Evolutionary conservation across 108 stramenopile species (phyloP), one percentile per base, ranked within the genome.

Genomic region (Cyclostephanos tholiformis): DNA sequence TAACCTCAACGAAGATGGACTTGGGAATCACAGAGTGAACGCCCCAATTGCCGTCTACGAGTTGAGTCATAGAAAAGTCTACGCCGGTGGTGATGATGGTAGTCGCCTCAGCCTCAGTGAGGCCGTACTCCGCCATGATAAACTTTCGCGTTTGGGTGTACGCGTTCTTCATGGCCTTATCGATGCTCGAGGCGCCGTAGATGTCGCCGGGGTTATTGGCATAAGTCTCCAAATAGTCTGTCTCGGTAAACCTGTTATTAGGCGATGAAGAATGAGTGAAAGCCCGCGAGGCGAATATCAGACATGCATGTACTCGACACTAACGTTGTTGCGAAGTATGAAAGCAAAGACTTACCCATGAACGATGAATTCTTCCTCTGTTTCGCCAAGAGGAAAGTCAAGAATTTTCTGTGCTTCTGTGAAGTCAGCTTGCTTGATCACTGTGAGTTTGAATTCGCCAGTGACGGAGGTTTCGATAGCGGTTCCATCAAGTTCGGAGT

Each of bases 21-120:
- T 84, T 84, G 25, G 77, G 77, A 20, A 84, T 69, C 4, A 79
- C 50, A 23, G 66, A 66, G 44, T 84, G 83, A 46, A 84, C 77
- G 22, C 83, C 83, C 83, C 83, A 84, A 38, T 84, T 84, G 14
- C 83, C 83, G 55, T 84, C 83, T 1, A 84, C 83, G 22, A 83
- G 30, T 56, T 83, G 82, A 3, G 82, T 83, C 76, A 83, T 64
- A 0, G 64, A 72, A 69, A 77, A 83, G 43, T 83, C 70, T 2
- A 83, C 66, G 0, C 64, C 82, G 55, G 74, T 71, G 19, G 82
- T 77, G 39, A 77, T 77, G 52, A 77, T 48, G 41, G 76, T 74
- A 20, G 50, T 69, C n/a, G 76, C 72, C 43, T 83, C 82, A 50
- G 65, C 64, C 65, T 83, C 82, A 22, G 76, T 74, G 62, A 83